Evolutionary conservation across 2,329 filamentous ascomycete genomes (phyloP), one percentile per base, ranked within the genome.

Genomic region (Epicoccum nigrum): DNA sequence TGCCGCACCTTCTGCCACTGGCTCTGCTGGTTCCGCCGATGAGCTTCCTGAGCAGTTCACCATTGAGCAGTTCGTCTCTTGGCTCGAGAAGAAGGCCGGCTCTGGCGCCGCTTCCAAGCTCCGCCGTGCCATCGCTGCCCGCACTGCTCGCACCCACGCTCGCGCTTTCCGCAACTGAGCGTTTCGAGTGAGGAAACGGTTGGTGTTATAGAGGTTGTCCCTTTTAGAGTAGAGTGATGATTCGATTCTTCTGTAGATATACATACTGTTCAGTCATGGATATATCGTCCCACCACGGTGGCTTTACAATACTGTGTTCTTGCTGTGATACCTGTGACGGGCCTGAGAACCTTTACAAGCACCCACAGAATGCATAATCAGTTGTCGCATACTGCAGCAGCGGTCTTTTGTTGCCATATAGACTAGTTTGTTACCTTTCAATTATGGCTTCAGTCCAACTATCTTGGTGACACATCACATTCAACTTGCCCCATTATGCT

Each of bases 181-280:
- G 3, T n/a, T 4, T 12, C 3, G 7, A 11, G 37, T 27, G 15
- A 19, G 9, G 13, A n/a, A 8, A 8, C 9, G 5, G 19, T 38
- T 38, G 21, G 20, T 27, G 4, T n/a, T n/a, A n/a, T 20, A 38
- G 32, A 5, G 7, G 31, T 27, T n/a, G n/a, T n/a, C n/a, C n/a
- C n/a, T n/a, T n/a, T n/a, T n/a, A n/a, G n/a, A n/a, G 15, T 13
- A 16, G 33, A 21, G 19, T 21, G 19, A 38, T 30, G 27, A 30
- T 67, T 64, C 52, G 21, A 53, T 68, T 67, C 59, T 62, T 43
- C 45, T 67, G 63, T 68, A 68, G 58, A 65, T 68, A 67, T 65
- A 64, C 45, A 56, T 37, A n/a, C n/a, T n/a, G n/a, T 63, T 58
- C 40, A 62, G 54, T 55, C 42, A 61, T 58, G 54, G 46, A 62